phyloP scores from a whole-genome alignment of 768 basidiomycete species.

The Suillus plorans region DNA sequence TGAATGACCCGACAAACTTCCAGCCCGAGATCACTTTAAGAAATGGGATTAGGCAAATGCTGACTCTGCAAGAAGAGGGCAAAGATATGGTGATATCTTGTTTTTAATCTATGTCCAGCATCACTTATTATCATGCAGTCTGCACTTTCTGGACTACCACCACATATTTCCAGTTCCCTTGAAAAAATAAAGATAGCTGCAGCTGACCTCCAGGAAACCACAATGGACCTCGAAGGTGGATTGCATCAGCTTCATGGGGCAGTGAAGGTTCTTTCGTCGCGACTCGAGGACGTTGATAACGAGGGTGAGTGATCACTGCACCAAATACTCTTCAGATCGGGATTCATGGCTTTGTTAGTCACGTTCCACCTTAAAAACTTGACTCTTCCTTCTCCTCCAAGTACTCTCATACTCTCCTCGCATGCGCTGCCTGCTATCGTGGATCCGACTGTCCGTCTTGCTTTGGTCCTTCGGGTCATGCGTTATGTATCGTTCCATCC shows the following conservation, averaged over 20 bases:
- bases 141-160: slow-evolving; percentile 21
- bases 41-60: slow-evolving; percentile 64
- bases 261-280: slow-evolving; percentile 35
- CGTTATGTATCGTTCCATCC: slow-evolving; percentile 72
- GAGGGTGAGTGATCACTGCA: slow-evolving; percentile 37
- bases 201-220: slow-evolving; percentile 27
- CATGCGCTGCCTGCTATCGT: slow-evolving; percentile 32
- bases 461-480: slow-evolving; percentile 53
- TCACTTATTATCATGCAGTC: slow-evolving; percentile 3
- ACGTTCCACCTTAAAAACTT: slow-evolving; percentile 38
- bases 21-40: slow-evolving; percentile 71
- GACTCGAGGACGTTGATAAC: slow-evolving; percentile 41
- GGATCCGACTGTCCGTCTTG: slow-evolving; percentile 35
- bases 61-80: slow-evolving; percentile 23
- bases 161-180: slow-evolving; percentile 34
- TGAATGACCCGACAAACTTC: slow-evolving; percentile 70
- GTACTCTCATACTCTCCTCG: slow-evolving; percentile 50
- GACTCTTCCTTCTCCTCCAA: slow-evolving; percentile 43
- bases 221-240: slow-evolving; percentile 33
- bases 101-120: neutral
- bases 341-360: slow-evolving; percentile 33
- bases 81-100: slow-evolving; percentile 1
- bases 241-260: slow-evolving; percentile 39
- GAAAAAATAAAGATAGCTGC: slow-evolving; percentile 32
- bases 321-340: neutral